These are phyloP conservation scores for Pichia sp. DNA, from an alignment of 1,139 yeast species.

Conservation along the genomic window DNA sequence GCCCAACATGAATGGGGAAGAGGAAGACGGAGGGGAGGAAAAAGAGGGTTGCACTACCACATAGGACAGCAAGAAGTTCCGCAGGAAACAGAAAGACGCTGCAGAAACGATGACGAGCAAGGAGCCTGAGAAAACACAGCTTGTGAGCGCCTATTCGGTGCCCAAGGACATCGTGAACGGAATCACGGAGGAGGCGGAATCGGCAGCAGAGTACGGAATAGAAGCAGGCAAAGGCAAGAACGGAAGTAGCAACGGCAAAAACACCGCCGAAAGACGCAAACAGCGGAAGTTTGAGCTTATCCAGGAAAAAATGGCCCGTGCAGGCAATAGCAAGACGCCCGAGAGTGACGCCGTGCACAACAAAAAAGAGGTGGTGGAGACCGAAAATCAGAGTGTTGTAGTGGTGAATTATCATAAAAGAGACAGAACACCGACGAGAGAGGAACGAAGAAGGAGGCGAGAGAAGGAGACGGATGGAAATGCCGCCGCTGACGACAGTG, in stretches of 20 bases:
- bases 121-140: background rate
- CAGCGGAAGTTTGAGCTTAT: conserved; percentile 6
- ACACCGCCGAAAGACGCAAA: background rate
- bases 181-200: conserved; percentile 11
- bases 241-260: background rate
- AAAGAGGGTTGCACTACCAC: background rate
- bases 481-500: background rate
- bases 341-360: conserved; percentile 13
- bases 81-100: too few relatives aligned
- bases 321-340: conserved; percentile 21
- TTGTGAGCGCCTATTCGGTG: conserved; percentile 5
- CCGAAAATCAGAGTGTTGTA: background rate
- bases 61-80: background rate
- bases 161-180: conserved; percentile 5
- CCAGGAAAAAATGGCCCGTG: conserved; percentile 2
- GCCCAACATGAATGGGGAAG: background rate
- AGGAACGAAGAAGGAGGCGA: background rate
- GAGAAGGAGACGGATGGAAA: background rate
- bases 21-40: background rate
- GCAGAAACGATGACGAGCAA: background rate
- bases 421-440: conserved; percentile 16
- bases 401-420: conserved; percentile 12
- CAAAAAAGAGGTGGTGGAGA: background rate
- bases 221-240: background rate
- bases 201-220: background rate